Evolutionary conservation across 306 rosid species (phyloP).

Genomic region (Trichosanthes cucumerina): DNA sequence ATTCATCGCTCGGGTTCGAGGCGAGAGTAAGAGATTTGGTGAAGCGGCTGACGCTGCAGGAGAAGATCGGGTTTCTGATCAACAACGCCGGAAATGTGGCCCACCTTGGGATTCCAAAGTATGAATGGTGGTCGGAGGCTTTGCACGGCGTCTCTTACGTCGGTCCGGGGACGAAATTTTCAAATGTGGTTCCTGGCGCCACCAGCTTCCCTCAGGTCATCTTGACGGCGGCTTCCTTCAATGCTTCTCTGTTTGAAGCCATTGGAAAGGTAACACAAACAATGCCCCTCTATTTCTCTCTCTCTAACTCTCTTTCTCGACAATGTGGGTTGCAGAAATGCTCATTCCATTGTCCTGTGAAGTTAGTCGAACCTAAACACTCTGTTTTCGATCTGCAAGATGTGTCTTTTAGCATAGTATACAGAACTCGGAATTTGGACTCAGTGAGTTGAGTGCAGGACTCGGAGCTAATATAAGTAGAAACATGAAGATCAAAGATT

Average conservation of each 20-base stretch:
- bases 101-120: conserved; percentile 79
- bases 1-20: conserved; percentile 31
- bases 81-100: conserved; percentile 42
- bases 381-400: not conserved
- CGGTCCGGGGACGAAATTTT: conserved; percentile 71
- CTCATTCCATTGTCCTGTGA: not conserved
- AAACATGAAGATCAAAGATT: not conserved
- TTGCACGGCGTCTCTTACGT: conserved; percentile 82
- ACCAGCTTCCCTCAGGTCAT: conserved; percentile 92
- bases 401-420: not conserved
- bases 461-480: not conserved
- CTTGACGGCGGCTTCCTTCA: conserved; percentile 91
- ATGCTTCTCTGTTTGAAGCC: conserved; percentile 68
- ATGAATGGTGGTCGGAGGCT: conserved; percentile 99
- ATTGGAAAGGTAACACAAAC: conserved; percentile 59
- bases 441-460: not conserved
- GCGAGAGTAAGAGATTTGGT: conserved; percentile 63
- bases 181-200: conserved; percentile 62
- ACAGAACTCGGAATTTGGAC: not conserved
- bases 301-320: not conserved
- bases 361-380: not conserved
- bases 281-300: not conserved
- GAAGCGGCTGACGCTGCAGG: conserved; percentile 61
- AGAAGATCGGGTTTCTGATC: conserved; percentile 62
- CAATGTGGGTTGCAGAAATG: not conserved